Percentiles rank a stretch among this genome's conserved stretches.
These are phyloP conservation scores for Hypoxylon sp. DNA, from an alignment of 2,329 filamentous ascomycete species.

Conservation along the genomic window DNA sequence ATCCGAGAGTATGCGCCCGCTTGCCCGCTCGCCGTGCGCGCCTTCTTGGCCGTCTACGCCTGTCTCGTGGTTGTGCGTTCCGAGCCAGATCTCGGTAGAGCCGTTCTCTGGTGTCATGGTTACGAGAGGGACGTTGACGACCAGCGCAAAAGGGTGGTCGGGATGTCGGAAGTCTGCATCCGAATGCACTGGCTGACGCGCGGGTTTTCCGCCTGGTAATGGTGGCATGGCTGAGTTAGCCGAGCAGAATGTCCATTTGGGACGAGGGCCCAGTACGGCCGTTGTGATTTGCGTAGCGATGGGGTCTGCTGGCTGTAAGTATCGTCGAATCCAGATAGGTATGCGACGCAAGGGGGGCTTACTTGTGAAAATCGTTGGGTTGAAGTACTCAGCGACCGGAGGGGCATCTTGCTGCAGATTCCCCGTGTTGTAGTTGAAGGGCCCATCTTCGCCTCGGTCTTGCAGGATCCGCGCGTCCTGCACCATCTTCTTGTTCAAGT, in stretches of 20 bases:
- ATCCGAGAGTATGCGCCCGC: constrained; percentile 63
- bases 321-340: not conserved
- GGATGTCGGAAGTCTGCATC: constrained; percentile 73
- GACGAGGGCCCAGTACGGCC: constrained; percentile 67
- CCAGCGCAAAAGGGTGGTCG: constrained; percentile 67
- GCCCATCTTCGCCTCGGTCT: constrained; percentile 66
- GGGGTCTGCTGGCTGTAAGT: constrained; percentile 58
- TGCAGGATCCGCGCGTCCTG: constrained; percentile 69
- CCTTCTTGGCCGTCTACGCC: constrained; percentile 62
- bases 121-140: constrained; percentile 68
- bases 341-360: not conserved
- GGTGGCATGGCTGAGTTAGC: constrained; percentile 71
- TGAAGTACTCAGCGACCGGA: constrained; percentile 64
- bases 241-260: constrained; percentile 71
- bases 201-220: constrained; percentile 56
- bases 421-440: constrained; percentile 74
- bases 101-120: constrained; percentile 67
- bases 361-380: constrained; percentile 69
- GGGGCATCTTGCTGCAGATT: constrained; percentile 75
- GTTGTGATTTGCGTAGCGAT: constrained; percentile 71
- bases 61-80: constrained; percentile 62
- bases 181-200: constrained; percentile 70
- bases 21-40: constrained; percentile 66
- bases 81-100: constrained; percentile 72
- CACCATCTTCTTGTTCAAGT: constrained; percentile 72